Evolutionary conservation across 2,329 filamentous ascomycete species (phyloP).

Genomic region (Polytolypa hystricis): DNA sequence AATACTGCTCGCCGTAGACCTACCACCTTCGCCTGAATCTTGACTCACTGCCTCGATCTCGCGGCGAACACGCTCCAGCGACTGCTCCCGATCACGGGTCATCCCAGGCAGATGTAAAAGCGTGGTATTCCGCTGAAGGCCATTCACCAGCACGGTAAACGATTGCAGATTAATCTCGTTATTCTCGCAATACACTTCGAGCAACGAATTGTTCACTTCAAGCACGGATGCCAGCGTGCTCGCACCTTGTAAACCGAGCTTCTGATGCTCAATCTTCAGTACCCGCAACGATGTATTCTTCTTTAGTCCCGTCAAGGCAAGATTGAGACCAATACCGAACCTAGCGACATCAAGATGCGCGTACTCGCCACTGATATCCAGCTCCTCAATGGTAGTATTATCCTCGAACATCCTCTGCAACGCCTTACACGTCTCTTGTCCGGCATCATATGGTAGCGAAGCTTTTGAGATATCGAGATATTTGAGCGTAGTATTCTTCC

Average conservation of each 20-base stretch:
- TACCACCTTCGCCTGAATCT: conserved; percentile 22
- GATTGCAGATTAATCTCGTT: conserved; percentile 62
- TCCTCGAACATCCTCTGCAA: conserved; percentile 54
- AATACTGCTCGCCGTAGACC: conserved; percentile 28
- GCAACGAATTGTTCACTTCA: conserved; percentile 50
- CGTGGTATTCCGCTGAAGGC: conserved; percentile 53
- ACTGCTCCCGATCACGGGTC: conserved; percentile 49
- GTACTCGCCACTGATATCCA: conserved; percentile 62
- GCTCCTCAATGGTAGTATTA: conserved; percentile 53
- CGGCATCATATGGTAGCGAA: conserved; percentile 57
- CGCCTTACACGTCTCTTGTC: conserved; percentile 54
- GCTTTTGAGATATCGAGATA: conserved; percentile 60
- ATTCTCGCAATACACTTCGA: conserved; percentile 58
- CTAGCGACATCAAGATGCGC: conserved; percentile 59
- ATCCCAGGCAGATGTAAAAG: conserved; percentile 53
- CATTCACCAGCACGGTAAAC: conserved; percentile 58
- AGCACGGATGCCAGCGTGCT: conserved; percentile 59
- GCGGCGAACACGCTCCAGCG: conserved; percentile 48
- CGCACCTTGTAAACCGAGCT: conserved; percentile 57
- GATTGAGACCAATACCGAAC: conserved; percentile 57
- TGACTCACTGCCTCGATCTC: conserved; percentile 43
- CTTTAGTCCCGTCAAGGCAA: conserved; percentile 53
- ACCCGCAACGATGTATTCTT: conserved; percentile 51
- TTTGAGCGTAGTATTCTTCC: conserved; percentile 50
- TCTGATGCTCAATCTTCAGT: conserved; percentile 57